A percentile compares a stretch with the other conserved stretches of the same genome.
These are phyloP conservation scores for Sesbania bispinosa DNA, from an alignment of 306 rosid genomes.

Conservation along the genomic window DNA sequence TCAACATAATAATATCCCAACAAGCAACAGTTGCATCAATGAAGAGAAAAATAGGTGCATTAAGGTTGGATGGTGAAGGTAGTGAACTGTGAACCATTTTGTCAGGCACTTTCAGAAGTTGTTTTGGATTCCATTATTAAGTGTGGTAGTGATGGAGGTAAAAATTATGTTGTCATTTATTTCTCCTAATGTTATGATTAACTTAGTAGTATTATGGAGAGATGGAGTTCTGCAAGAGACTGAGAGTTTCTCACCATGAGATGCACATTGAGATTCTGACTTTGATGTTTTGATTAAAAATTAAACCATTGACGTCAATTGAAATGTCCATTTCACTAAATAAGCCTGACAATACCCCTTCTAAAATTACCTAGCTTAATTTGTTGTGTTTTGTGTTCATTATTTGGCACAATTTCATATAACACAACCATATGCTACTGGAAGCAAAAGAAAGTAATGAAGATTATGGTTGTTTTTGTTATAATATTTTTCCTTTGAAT, in stretches of 20 bases:
- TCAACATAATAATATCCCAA: neutral
- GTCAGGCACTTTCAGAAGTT: neutral
- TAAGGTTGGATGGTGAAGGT: neutral
- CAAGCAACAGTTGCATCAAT: neutral
- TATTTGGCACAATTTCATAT: too few species aligned
- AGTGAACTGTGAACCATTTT: neutral
- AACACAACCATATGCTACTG: too few species aligned
- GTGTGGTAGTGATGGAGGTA: neutral
- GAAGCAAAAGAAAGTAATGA: too few species aligned
- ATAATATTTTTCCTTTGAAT: too few species aligned
- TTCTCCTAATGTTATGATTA: neutral
- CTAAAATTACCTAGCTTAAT: too few species aligned
- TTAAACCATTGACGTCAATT: neutral
- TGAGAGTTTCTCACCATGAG: neutral
- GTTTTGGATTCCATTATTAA: neutral
- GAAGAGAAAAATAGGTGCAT: neutral
- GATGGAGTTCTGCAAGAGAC: neutral
- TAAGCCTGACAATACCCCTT: too few species aligned
- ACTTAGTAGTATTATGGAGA: neutral
- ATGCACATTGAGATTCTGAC: neutral
- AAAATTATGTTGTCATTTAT: neutral
- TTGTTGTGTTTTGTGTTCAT: too few species aligned
- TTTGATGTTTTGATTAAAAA: neutral
- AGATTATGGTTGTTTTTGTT: too few species aligned
- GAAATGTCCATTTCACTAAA: neutral